Percentiles rank a stretch among this genome's conserved stretches.
Evolutionary conservation across 2,329 filamentous ascomycete genomes (phyloP).

Genomic region (Fusarium temperatum): DNA sequence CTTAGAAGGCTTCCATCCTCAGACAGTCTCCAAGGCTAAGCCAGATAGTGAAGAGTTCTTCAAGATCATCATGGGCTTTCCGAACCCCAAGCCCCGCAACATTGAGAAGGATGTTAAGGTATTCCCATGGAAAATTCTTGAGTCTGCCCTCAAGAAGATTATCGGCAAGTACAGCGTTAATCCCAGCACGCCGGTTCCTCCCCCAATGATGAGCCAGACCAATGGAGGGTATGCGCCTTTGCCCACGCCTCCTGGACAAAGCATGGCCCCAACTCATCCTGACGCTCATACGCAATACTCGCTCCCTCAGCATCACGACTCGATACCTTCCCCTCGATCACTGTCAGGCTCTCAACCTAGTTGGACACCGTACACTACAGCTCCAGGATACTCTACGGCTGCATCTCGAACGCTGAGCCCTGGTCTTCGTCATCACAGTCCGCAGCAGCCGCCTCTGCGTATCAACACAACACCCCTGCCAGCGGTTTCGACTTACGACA

Average conservation of each 20-base stretch:
- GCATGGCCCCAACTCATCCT: constrained; percentile 45
- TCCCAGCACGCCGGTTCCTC: constrained; percentile 50
- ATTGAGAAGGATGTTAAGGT: constrained; percentile 99
- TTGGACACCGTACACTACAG: constrained; percentile 59
- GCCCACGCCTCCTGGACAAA: constrained; percentile 56
- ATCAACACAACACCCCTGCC: constrained; percentile 52
- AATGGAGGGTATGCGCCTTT: constrained; percentile 54
- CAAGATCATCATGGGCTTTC: constrained; percentile 98
- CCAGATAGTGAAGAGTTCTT: constrained; percentile 95
- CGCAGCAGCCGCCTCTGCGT: constrained; percentile 50
- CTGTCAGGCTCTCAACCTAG: constrained; percentile 57
- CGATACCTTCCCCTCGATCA: constrained; percentile 62
- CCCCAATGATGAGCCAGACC: constrained; percentile 54
- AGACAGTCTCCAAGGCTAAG: constrained; percentile 94
- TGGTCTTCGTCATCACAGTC: constrained; percentile 47
- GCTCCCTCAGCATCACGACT: constrained; percentile 57
- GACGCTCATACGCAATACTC: constrained; percentile 51
- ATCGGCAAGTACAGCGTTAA: constrained; percentile 89
- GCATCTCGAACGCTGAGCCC: constrained; percentile 55
- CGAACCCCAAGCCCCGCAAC: constrained; percentile 92
- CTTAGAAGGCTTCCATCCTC: constrained; percentile 89
- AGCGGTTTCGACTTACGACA: constrained; percentile 51
- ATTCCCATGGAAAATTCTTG: constrained; percentile 93
- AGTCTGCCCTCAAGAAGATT: constrained; percentile 92
- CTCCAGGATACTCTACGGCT: constrained; percentile 47